These are phyloP conservation scores for Boletus vermiculosoides DNA, from an alignment of 768 basidiomycete genomes.

Conservation along the genomic window DNA sequence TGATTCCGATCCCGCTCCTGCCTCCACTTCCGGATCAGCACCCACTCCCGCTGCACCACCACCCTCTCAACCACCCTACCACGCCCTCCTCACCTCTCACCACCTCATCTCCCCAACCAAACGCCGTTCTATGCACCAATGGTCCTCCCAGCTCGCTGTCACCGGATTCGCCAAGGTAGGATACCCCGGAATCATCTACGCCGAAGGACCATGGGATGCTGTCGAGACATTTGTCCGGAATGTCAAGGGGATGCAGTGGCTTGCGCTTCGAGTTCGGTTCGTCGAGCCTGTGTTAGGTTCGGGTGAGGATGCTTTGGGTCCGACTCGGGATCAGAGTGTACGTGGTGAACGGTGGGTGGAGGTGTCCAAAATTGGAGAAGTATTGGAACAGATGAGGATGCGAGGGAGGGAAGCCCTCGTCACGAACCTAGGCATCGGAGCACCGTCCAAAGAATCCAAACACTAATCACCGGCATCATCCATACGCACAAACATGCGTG, in stretches of 20 bases:
- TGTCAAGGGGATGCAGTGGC: conserved; percentile 42
- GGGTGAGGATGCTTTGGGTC: neutral
- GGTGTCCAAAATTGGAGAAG: conserved; percentile 67
- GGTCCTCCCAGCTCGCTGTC: conserved; percentile 54
- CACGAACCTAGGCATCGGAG: conserved; percentile 66
- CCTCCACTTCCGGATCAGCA: neutral
- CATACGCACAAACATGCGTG: neutral
- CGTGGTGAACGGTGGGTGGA: conserved; percentile 47
- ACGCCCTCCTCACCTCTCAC: conserved; percentile 52
- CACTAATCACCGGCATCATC: neutral
- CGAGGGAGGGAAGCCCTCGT: conserved; percentile 56
- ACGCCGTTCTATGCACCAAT: conserved; percentile 53
- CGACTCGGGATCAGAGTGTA: neutral
- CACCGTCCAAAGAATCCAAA: conserved; percentile 14
- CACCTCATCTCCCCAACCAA: conserved; percentile 66
- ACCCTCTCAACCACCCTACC: conserved; percentile 35
- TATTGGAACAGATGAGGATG: conserved; percentile 62
- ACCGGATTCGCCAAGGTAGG: conserved; percentile 73
- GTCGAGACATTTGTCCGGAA: conserved; percentile 65
- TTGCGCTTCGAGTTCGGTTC: neutral
- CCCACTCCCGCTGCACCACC: neutral
- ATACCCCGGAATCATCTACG: conserved; percentile 75
- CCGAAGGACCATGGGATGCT: conserved; percentile 49
- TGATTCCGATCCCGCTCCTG: neutral
- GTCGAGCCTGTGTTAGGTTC: neutral